Evolutionary conservation across 768 basidiomycete genomes (phyloP), one percentile per base, ranked within the genome.

Genomic region (Rhodotorula diobovata): DNA sequence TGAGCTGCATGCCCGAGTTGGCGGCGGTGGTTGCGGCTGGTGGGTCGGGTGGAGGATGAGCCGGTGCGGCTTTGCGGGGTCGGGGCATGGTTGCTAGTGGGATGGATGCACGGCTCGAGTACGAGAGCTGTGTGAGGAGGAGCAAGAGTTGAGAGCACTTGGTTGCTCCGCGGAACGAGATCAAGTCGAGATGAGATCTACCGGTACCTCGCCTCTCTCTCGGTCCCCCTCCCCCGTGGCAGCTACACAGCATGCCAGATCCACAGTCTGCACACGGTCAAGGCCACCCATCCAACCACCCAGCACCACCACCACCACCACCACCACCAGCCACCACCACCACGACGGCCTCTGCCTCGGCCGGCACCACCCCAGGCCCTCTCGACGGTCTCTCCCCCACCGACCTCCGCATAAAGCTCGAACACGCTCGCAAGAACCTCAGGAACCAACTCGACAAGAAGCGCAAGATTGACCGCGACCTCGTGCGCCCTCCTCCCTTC

Each of bases 401-500:
- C 10, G 70, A 75, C n/a, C 55, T 75, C 23, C 43, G 66, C 35
- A 72, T 64, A 46, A 69, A 70, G 43, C 68, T 75, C 34, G 74
- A 75, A 1, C 11, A 15, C 6, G 28, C n/a, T 23, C 45, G 68
- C 35, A 67, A 46, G 39, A 53, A 56, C 7, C 54, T 75, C 28
- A 39, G 68, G 15, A 45, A 30, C 11, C 41, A 61, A 4, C 45
- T 75, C n/a, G 68, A 75, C 15, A 53, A 51, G 46, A 75, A 75
- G 53, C 64, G 67, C 55, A 67, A 54, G 54, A 59, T 72, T 5
- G 74, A 75, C 53, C 50, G 66, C 28, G 74, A 75, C 20, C 48
- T 75, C 51, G 73, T 75, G 14, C 39, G 73, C 66, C 25, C 4
- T 25, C 11, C 34, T 18, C 28, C 37, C 3, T 48, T 32, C 11